Evolutionary conservation across 179 eudicot species (phyloP).

Genomic region (Monotropa hypopitys): DNA sequence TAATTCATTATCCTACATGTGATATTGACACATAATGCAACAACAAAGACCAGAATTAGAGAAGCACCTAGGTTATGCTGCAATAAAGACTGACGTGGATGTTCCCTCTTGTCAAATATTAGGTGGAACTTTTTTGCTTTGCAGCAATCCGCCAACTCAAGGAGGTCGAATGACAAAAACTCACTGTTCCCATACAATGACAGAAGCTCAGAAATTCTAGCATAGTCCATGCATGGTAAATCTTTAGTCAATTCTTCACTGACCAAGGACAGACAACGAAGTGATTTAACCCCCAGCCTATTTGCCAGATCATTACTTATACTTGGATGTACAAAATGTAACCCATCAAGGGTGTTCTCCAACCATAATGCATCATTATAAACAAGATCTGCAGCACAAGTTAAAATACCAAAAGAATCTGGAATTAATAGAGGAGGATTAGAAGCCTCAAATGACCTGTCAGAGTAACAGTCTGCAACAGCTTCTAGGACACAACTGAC

Average conservation of each 20-base stretch:
- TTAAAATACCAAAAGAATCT: conserved; percentile 60
- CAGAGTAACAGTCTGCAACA: conserved; percentile 60
- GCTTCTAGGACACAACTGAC: conserved; percentile 88
- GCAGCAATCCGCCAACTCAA: conserved; percentile 98
- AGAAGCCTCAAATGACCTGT: conserved; percentile 43
- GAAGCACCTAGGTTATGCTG: conserved; percentile 91
- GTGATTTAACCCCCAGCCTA: conserved; percentile 80
- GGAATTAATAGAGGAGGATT: conserved; percentile 50
- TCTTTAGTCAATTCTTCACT: conserved; percentile 97
- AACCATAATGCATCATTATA: conserved; percentile 99
- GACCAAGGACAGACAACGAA: conserved; percentile 80
- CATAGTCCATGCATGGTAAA: conserved; percentile 85
- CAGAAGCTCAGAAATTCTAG: conserved; percentile 66
- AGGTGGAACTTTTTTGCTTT: conserved; percentile 76
- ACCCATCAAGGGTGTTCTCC: conserved; percentile 54
- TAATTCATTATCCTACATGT: background rate
- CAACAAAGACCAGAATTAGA: conserved; percentile 6
- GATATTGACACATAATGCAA: conserved; percentile 10
- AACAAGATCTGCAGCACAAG: conserved; percentile 57
- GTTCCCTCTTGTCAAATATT: conserved; percentile 82
- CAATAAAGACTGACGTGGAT: conserved; percentile 75
- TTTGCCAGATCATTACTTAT: conserved; percentile 71
- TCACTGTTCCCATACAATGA: conserved; percentile 44
- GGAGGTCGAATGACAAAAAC: conserved; percentile 78
- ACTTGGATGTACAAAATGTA: conserved; percentile 64